Conservation (phyloP, 23 red algal genomes). For the Agarophyton chilense region DNA sequence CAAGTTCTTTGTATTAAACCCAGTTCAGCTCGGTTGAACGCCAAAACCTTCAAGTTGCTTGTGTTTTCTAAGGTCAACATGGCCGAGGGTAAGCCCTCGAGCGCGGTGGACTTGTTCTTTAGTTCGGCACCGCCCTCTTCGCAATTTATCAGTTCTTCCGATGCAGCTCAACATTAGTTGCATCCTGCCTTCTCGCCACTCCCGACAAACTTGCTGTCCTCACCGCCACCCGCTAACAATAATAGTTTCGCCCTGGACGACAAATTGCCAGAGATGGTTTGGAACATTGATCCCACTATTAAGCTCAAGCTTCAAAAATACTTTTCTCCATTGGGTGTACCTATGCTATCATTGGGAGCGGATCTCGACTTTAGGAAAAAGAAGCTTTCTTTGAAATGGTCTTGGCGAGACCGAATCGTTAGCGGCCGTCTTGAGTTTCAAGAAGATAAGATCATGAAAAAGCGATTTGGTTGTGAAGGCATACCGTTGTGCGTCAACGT, state of each 20-base stretch:
- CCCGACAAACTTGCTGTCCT: background rate
- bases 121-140: slow-evolving; percentile 35
- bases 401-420: slow-evolving; percentile 80
- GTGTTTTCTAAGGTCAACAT: background rate
- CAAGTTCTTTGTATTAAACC: too few species aligned
- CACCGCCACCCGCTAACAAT: background rate
- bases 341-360: slow-evolving; percentile 68
- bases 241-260: background rate
- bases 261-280: slow-evolving; percentile 11
- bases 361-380: slow-evolving; percentile 66
- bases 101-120: slow-evolving; percentile 77
- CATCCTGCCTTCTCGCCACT: background rate
- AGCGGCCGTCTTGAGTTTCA: slow-evolving; percentile 81
- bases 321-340: slow-evolving; percentile 66
- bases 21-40: background rate
- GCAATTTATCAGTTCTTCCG: slow-evolving; percentile 6
- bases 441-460: slow-evolving; percentile 92
- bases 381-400: slow-evolving; percentile 86
- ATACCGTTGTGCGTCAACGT: slow-evolving; percentile 97
- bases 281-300: slow-evolving; percentile 49
- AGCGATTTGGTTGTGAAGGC: slow-evolving; percentile 98
- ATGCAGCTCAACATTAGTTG: slow-evolving; percentile 58
- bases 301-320: slow-evolving; percentile 77
- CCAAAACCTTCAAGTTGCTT: background rate
- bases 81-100: background rate